A percentile compares a stretch with the other conserved stretches of the same genome.
These are phyloP conservation scores for Podaxis pistillaris DNA, from an alignment of 768 basidiomycete genomes.

Conservation along the genomic window DNA sequence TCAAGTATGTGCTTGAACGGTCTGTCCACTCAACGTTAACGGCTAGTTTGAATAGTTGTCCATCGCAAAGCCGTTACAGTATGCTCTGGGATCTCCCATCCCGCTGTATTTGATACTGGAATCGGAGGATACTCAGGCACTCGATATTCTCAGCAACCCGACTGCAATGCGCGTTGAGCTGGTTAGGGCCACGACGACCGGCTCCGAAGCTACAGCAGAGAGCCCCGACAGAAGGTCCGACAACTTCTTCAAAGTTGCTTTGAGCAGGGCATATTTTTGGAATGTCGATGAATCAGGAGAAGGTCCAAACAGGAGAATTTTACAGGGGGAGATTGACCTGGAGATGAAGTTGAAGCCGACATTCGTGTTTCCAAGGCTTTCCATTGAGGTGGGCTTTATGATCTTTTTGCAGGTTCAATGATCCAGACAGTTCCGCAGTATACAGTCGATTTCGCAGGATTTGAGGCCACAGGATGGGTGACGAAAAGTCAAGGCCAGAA, in stretches of 20 bases:
- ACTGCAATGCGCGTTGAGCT: conserved; percentile 41
- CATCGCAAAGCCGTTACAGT: conserved; percentile 49
- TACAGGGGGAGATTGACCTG: conserved; percentile 11
- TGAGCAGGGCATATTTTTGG: conserved; percentile 52
- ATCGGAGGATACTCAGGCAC: conserved; percentile 42
- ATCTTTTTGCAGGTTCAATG: background rate
- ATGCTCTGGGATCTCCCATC: conserved; percentile 49
- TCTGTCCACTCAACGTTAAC: background rate
- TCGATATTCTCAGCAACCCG: conserved; percentile 47
- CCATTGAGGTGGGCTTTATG: conserved; percentile 7
- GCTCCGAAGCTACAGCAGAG: conserved; percentile 44
- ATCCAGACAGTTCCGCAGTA: conserved; percentile 2
- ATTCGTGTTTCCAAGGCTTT: conserved; percentile 9
- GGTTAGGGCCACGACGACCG: conserved; percentile 46
- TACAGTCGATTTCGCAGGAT: conserved; percentile 1
- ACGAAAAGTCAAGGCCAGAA: background rate
- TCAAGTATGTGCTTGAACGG: conserved; percentile 23
- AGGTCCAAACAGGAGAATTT: background rate
- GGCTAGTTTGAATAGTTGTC: conserved; percentile 35
- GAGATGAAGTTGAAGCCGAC: conserved; percentile 10
- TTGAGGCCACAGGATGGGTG: conserved; percentile 6
- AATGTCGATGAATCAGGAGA: background rate
- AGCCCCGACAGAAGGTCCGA: conserved; percentile 37
- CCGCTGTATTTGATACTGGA: conserved; percentile 48
- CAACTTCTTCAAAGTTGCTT: conserved; percentile 42